Evolutionary conservation across 257 asterid genomes (phyloP), one percentile per base, ranked within the genome.

Genomic region (Euphrasia confusa): DNA sequence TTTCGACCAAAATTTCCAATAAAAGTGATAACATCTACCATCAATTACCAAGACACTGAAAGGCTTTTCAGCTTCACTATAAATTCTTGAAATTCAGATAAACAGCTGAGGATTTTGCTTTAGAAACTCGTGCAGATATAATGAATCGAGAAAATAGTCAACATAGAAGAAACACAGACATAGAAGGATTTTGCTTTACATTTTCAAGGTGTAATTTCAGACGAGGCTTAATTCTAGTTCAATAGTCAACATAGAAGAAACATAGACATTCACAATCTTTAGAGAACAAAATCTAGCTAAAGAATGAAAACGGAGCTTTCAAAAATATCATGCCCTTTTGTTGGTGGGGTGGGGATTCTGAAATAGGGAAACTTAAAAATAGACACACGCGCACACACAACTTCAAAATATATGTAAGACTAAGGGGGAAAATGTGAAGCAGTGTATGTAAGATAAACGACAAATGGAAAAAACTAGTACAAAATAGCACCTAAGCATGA

Each of bases 201-300:
- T 64, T n/a, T 26, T 14, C 60, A 37, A 70, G 21, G 59, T 28
- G 35, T 10, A 64, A 7, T 50, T 35, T 40, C 50, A 11, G 17
- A 24, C 26, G 65, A 4, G 27, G 64, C 35, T 17, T n/a, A 40
- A 24, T 28, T 62, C 49, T 12, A 50, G 54, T 33, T 42, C 35
- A 50, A 35, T 50, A 27, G 67, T 58, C 10, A 50, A 32, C 15
- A 45, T 45, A 14, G 18, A 49, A 60, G 50, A 7, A 32, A 59
- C 11, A 32, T 45, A 60, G 72, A 52, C 2, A 44, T 28, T 32
- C 44, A 50, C 17, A 39, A 54, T 24, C 39, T 58, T 49, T 21
- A 49, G 37, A 27, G 47, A 67, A 35, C 14, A 45, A 30, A 44
- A 4, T 6, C 32, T 5, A 57, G 47, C 35, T 13, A 14, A 55